Evolutionary conservation across 1,139 yeast species (phyloP), one percentile per base, ranked within the genome.

Genomic region (Debaryomyces subglobosus): DNA sequence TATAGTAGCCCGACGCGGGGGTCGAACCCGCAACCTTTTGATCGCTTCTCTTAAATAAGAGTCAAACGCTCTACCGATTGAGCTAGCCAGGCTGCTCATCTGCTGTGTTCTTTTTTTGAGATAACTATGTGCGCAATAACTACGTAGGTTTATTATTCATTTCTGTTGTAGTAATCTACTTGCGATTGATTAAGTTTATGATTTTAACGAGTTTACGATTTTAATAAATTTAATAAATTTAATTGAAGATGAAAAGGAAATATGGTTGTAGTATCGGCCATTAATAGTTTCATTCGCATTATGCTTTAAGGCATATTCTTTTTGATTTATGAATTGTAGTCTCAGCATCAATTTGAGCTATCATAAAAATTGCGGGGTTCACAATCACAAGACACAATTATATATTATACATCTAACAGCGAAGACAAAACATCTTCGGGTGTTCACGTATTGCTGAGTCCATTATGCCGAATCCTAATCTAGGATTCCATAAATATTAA

Each of bases 21-120:
- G 61, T 65, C 69, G 68, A 65, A 64, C 69, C 69, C 69, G 69
- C 65, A 64, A 59, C 69, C 69, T 65, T 65, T 63, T 63, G 68
- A 64, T 51, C 44, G 50, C 54, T 51, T 47, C 54, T 49, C 47
- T 30, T 45, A 13, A 27, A 15, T 50, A 50, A 50, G 51, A 50
- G 53, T 50, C 52, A 51, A 49, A 51, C 52, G 54, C 54, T 51
- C 53, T 50, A 50, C 51, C 53, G 51, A 50, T 50, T 50, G 53
- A 50, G 53, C 53, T 50, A 50, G 51, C 53, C 53, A 50, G 53
- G 53, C 53, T 43, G 39, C 37, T 40, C n/a, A 27, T 39, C 35
- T 39, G 42, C 5, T 15, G 3, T 1, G 10, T 29, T 5, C 0
- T 27, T 39, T 29, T 4, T 12, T 8, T 5, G 20, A 10, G 16